These are phyloP conservation scores for Corylus americana DNA, from an alignment of 306 rosid genomes.

Conservation along the genomic window DNA sequence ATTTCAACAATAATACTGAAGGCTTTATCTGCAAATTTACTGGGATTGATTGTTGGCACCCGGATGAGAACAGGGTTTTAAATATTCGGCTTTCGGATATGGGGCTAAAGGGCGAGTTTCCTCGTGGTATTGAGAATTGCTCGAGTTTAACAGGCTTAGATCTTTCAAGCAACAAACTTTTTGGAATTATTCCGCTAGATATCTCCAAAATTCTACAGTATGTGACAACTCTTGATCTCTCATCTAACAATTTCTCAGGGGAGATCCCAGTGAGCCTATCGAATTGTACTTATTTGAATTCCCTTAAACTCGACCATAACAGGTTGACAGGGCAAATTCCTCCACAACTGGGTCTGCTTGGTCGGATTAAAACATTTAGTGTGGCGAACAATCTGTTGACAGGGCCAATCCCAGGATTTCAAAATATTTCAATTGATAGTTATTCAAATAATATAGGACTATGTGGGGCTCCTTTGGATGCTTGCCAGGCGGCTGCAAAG, in stretches of 20 bases:
- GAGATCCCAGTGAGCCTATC: slow-evolving; percentile 43
- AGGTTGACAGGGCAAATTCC: slow-evolving; percentile 66
- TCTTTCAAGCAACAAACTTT: slow-evolving; percentile 63
- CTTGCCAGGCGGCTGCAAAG: slow-evolving; percentile 29
- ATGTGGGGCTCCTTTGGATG: slow-evolving; percentile 37
- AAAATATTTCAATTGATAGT: rapidly evolving
- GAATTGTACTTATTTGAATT: slow-evolving; percentile 56
- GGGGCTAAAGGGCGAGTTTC: slow-evolving; percentile 83
- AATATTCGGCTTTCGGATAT: slow-evolving; percentile 58
- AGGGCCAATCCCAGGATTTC: slow-evolving; percentile 55
- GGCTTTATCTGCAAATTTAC: slow-evolving; percentile 67
- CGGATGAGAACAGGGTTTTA: slow-evolving; percentile 71
- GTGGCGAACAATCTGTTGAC: slow-evolving; percentile 61
- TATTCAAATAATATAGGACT: slow-evolving; percentile 69
- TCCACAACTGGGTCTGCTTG: slow-evolving; percentile 26
- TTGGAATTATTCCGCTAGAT: slow-evolving; percentile 53
- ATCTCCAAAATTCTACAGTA: neutral
- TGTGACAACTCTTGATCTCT: slow-evolving; percentile 64
- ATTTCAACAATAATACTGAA: slow-evolving; percentile 60
- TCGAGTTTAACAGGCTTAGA: slow-evolving; percentile 77
- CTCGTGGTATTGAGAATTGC: slow-evolving; percentile 49
- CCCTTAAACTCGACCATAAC: slow-evolving; percentile 60
- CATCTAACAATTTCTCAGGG: slow-evolving; percentile 70
- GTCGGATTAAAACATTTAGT: slow-evolving; percentile 47
- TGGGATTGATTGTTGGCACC: slow-evolving; percentile 93